A percentile compares a stretch with the other conserved stretches of the same genome.
Conservation (phyloP, 2,329 filamentous ascomycete genomes). For the Didymella lethalis region DNA sequence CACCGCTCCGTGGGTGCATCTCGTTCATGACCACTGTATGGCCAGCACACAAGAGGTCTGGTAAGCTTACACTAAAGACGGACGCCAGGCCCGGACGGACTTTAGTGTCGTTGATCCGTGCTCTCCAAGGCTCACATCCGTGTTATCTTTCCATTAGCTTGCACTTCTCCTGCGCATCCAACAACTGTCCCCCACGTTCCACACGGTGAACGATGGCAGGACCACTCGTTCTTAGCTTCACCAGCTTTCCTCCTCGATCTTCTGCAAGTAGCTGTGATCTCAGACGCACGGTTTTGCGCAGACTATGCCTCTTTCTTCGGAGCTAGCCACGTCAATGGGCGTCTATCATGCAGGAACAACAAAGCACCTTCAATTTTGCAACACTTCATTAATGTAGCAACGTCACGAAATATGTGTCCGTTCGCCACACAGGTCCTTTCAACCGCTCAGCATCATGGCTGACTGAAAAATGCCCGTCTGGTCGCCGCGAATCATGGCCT, state of each 20-base stretch:
- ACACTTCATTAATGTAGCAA: conserved; percentile 41
- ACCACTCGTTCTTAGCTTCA: conserved; percentile 28
- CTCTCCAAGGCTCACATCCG: conserved; percentile 4
- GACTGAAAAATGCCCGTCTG: conserved; percentile 28
- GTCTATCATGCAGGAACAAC: conserved; percentile 49
- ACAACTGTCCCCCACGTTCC: conserved; percentile 23
- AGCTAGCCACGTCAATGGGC: conserved; percentile 47
- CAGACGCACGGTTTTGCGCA: conserved; percentile 18
- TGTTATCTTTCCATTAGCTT: conserved; percentile 18
- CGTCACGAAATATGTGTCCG: conserved; percentile 39
- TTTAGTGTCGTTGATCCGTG: conserved; percentile 26
- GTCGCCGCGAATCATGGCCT: conserved; percentile 33
- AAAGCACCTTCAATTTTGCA: conserved; percentile 34
- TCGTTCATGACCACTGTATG: conserved; percentile 8
- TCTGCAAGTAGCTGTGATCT: conserved; percentile 26
- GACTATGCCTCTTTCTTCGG: conserved; percentile 27
- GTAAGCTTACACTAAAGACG: conserved; percentile 15
- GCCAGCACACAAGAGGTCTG: conserved; percentile 21
- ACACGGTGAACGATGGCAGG: conserved; percentile 31
- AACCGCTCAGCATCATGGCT: conserved; percentile 27
- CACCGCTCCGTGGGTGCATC: conserved; percentile 30
- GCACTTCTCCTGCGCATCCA: conserved; percentile 16
- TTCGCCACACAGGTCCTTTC: conserved; percentile 34
- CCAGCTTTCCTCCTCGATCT: conserved; percentile 22
- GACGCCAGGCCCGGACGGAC: conserved; percentile 5